A percentile compares a stretch with the other conserved stretches of the same genome.
These are phyloP conservation scores for Chaetomium sp. DNA, from an alignment of 2,329 filamentous ascomycete genomes.

Conservation along the genomic window DNA sequence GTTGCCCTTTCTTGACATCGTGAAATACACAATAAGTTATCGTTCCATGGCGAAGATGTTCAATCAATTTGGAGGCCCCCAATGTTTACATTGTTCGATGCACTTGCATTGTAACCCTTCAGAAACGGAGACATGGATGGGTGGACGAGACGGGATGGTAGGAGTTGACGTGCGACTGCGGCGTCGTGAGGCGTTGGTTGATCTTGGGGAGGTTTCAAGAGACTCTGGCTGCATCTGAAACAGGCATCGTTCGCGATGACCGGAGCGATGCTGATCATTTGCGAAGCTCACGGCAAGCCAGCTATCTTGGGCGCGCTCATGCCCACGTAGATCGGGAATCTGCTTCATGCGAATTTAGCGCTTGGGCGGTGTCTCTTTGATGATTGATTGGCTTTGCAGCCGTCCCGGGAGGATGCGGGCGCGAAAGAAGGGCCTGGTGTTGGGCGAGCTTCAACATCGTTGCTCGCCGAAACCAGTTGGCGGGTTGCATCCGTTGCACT, in stretches of 20 bases:
- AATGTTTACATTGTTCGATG: not conserved
- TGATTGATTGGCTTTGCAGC: constrained; percentile 12
- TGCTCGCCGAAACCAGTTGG: constrained; percentile 10
- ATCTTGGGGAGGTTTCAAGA: constrained; percentile 8
- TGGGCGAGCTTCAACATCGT: not conserved
- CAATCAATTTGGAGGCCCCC: not conserved
- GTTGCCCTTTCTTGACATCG: not conserved
- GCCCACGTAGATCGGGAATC: not conserved
- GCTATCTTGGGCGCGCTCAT: not conserved
- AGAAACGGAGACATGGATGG: not conserved
- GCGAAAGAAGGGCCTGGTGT: not conserved
- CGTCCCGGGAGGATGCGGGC: constrained; percentile 11
- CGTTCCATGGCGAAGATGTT: not conserved
- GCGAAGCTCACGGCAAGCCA: not conserved
- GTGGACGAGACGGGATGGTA: not conserved
- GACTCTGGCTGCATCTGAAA: constrained; percentile 16
- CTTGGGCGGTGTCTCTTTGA: not conserved
- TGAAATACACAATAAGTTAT: not conserved
- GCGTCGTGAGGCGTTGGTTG: not conserved
- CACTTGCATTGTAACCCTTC: not conserved
- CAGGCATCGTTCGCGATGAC: constrained; percentile 6
- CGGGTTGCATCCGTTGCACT: constrained; percentile 18
- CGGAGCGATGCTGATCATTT: constrained; percentile 21
- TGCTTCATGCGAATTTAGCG: constrained; percentile 17
- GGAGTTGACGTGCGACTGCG: constrained; percentile 6